Base-by-base conservation (phyloP, 2,329 filamentous ascomycete genomes). In the Diaporthe velutina region DNA sequence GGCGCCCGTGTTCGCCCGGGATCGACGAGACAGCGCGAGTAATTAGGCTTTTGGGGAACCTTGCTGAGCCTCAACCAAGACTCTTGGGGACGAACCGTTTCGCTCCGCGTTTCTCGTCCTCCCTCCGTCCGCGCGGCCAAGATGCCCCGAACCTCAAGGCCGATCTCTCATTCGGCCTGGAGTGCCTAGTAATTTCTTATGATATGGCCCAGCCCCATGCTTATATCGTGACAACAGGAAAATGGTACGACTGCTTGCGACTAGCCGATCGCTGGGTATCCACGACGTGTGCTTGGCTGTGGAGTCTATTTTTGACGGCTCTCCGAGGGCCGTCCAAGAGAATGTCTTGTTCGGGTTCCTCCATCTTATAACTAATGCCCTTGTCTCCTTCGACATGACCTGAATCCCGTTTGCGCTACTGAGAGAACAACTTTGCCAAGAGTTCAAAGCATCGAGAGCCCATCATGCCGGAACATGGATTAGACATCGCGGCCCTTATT, bases 101-200 rank as follows among this genome's bases (percentile, higher is more conserved):
- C 64, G 64, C 64, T 68, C 64, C 64, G 64, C 64, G 64, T 68
- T 68, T 68, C 64, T 68, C 64, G 64, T 54, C 45, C n/a, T 40
- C 48, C 33, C 60, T n/a, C n/a, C 6, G 33, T 19, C 64, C n/a
- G n/a, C 48, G 48, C 33, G 48, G 64, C 64, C 64, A 68, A 68
- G 64, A 38, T 54, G 64, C 12, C 30, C 64, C 48, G 28, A 54
- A 52, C 48, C 6, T 15, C 48, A 52, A 52, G 33, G 33, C 33
- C 4, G 22, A 8, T 54, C 33, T 68, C 64, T 68, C 64, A 68
- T 54, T 68, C 64, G 64, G 48, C 30, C 64, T 54, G n/a, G 33
- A 30, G 8, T 68, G 45, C 33, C 45, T 28, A 54, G 10, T 13
- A 52, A 68, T 40, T 22, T 68, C 48, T 68, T 30, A 38, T 54